Percentiles rank a stretch among this genome's conserved stretches.
phyloP scores from a whole-genome alignment of 305 asterid genomes.

The Fraxinus floribunda region DNA sequence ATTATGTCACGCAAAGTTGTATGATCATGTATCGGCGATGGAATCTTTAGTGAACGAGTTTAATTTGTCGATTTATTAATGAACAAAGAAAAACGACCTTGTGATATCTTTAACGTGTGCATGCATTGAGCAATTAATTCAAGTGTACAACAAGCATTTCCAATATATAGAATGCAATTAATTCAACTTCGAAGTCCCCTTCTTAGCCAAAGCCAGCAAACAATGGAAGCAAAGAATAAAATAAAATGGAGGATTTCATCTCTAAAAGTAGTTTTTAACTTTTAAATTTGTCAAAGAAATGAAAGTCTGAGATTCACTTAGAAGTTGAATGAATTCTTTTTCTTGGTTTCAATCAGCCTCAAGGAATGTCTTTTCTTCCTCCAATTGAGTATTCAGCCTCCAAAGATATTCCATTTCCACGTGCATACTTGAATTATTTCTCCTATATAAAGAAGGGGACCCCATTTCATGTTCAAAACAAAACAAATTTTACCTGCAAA shows the following conservation, averaged over 20 bases:
- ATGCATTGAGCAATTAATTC: neutral
- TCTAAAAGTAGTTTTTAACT: slow-evolving; percentile 26
- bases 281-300: slow-evolving; percentile 19
- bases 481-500: slow-evolving; percentile 14
- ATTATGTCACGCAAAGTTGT: neutral
- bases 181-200: neutral
- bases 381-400: slow-evolving; percentile 13
- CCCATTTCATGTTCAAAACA: slow-evolving; percentile 27
- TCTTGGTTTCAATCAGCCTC: slow-evolving; percentile 46
- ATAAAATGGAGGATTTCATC: slow-evolving; percentile 6
- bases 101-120: neutral
- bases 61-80: neutral
- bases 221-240: slow-evolving; percentile 52
- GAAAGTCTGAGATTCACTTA: slow-evolving; percentile 24
- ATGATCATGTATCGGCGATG: neutral
- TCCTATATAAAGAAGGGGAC: slow-evolving; percentile 39
- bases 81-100: neutral
- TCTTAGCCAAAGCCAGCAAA: neutral
- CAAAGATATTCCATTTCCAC: slow-evolving; percentile 40
- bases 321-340: slow-evolving; percentile 44
- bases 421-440: slow-evolving; percentile 22
- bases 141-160: neutral
- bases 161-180: neutral
- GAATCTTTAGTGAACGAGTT: neutral
- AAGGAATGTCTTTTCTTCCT: slow-evolving; percentile 59